Base-by-base conservation (phyloP, 2,329 filamentous ascomycete species). In the Fusarium sp. region DNA sequence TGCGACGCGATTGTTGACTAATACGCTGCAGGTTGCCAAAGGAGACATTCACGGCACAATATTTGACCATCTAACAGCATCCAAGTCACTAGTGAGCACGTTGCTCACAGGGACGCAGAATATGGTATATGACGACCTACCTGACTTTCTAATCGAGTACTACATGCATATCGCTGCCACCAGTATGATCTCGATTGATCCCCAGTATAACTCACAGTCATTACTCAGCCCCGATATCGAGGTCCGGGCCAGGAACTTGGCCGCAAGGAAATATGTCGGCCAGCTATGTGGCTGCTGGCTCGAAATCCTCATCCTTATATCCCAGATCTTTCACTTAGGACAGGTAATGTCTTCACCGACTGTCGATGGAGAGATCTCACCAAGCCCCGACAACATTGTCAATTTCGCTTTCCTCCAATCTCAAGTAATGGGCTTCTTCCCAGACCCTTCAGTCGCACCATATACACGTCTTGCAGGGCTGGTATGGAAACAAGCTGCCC, bases 81-180 rank as follows among this genome's bases (percentile, higher is more conserved):
- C 84, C 23, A 83, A 83, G 56, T 82, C 82, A 5, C 73, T 86
- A 16, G 69, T 86, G 15, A 78, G 79, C 14, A 79, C 79, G 5
- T 70, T 85, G 5, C 76, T 85, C 8, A 76, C 75, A 2, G 73
- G 80, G 8, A 78, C 77, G 8, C 77, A 80, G 44, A 69, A 76
- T 0, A 77, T 81, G 7, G 70, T 82, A 7, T 79, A 79, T 4
- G 78, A 80, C 18, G 80, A 83, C 15, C 68, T 86, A 6, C 80
- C 82, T 33, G 81, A 84, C 33, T 86, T 86, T 55, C 80, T 86
- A 6, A 80, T 85, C 49, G 85, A 86, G 73, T 86, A 86, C 42
- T 86, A 85, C 66, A 81, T 84, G 65, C 84, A 86, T 74, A 85
- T 84, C 49, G 81, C 83, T 7, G 80, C 83, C 7, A 81, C 83